Evolutionary conservation across 1,284 basidiomycete species (phyloP).

Genomic region (Sporisorium exsertum): DNA sequence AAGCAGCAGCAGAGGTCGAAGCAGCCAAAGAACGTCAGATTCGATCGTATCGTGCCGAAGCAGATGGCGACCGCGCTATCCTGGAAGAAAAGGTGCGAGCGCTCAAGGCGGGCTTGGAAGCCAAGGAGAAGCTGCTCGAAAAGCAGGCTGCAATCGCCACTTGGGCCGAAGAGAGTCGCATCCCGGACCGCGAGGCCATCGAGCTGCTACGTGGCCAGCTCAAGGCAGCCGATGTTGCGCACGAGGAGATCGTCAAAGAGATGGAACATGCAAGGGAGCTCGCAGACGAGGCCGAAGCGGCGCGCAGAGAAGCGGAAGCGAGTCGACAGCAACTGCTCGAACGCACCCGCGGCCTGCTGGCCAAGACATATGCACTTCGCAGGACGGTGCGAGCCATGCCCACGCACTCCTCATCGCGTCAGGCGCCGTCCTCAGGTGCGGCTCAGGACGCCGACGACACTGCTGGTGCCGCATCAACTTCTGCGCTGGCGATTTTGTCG

Average conservation of each 20-base stretch:
- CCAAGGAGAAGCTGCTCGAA: slow-evolving; percentile 39
- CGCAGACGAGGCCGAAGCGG: slow-evolving; percentile 48
- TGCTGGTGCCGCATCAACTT: slow-evolving; percentile 8
- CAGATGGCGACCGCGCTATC: slow-evolving; percentile 63
- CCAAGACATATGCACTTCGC: slow-evolving; percentile 36
- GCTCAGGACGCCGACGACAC: slow-evolving; percentile 12
- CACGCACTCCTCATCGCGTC: slow-evolving; percentile 48
- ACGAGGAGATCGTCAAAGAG: slow-evolving; percentile 58
- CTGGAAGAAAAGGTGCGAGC: slow-evolving; percentile 59
- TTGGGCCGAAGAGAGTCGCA: slow-evolving; percentile 33
- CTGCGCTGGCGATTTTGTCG: slow-evolving; percentile 7
- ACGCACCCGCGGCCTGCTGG: slow-evolving; percentile 38
- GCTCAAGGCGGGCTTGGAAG: slow-evolving; percentile 49
- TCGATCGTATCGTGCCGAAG: slow-evolving; percentile 59
- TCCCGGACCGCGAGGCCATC: slow-evolving; percentile 43
- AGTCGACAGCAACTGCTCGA: slow-evolving; percentile 53
- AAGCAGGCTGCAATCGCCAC: slow-evolving; percentile 26
- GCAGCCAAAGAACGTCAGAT: slow-evolving; percentile 54
- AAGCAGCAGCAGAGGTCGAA: slow-evolving; percentile 55
- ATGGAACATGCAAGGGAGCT: slow-evolving; percentile 57
- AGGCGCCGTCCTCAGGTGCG: slow-evolving; percentile 25
- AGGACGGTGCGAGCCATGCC: slow-evolving; percentile 55
- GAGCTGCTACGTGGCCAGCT: slow-evolving; percentile 60
- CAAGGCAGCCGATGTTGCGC: slow-evolving; percentile 59
- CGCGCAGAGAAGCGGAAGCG: slow-evolving; percentile 44